Base-by-base conservation (phyloP, 2,329 filamentous ascomycete genomes). In the Lojkania enalia region DNA sequence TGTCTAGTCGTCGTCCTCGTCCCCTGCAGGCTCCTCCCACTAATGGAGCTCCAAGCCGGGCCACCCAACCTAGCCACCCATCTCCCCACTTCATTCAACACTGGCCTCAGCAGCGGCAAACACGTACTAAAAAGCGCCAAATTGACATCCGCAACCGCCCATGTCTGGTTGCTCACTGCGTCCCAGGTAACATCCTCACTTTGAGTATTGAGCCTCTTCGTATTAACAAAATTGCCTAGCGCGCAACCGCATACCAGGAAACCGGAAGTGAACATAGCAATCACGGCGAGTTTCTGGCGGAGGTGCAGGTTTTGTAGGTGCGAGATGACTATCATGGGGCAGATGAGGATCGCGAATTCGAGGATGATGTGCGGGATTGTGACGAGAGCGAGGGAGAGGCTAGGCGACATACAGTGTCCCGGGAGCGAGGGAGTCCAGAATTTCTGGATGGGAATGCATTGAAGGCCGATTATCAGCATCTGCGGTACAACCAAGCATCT, bases 71-170 rank as follows among this genome's bases (percentile, higher is more conserved):
- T n/a, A n/a, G n/a, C n/a, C n/a, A n/a, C n/a, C n/a, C n/a, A n/a
- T n/a, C n/a, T n/a, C n/a, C n/a, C n/a, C n/a, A n/a, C n/a, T n/a
- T n/a, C n/a, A n/a, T 27, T 27, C 23, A 27, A 7, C 7, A 27
- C n/a, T 7, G 23, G 23, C n/a, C 23, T n/a, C 7, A 27, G 23
- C 7, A 27, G 23, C 7, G 23, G 23, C 7, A 27, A n/a, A 7
- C 7, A 27, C n/a, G 23, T 27, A 7, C 7, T 7, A 12, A 59
- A 51, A 4, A 45, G 52, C 6, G 58, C 56, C 3, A 61, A 45
- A 18, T 61, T 61, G 15, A 61, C 54, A 25, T 61, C 58, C 31
- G 54, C 59, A 3, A 59, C 58, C 9, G 54, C 54, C 52, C 56
- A 58, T n/a, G 59, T 59, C 31, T 57, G 54, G 33, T 58, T 52